Conservation (phyloP, 768 basidiomycete species). For the Tubosaeta sp. region DNA sequence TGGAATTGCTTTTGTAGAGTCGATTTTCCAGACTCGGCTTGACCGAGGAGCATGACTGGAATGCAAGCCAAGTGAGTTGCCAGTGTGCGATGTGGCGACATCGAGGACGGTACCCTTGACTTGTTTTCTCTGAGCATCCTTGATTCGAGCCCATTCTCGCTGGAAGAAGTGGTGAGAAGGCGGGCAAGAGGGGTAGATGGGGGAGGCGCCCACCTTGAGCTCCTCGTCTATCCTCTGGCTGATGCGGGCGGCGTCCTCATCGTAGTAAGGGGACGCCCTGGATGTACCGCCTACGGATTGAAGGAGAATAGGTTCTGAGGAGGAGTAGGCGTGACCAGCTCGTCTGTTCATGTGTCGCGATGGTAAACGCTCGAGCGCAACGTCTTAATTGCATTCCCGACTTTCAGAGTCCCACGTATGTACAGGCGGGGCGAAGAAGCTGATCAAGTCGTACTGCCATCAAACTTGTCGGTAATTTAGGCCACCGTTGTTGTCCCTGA, state of each 20-base stretch:
- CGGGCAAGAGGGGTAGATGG: not conserved
- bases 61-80: conserved; percentile 4
- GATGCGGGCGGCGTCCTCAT: conserved; percentile 42
- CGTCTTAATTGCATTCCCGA: conserved; percentile 30
- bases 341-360: conserved; percentile 26
- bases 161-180: conserved; percentile 22
- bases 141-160: conserved; percentile 47
- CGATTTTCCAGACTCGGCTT: conserved; percentile 80
- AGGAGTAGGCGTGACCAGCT: conserved; percentile 25
- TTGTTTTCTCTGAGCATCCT: conserved; percentile 42
- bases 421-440: conserved; percentile 34
- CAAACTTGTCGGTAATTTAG: conserved; percentile 23
- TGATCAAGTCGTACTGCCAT: conserved; percentile 29
- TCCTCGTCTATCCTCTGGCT: conserved; percentile 57
- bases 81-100: not conserved
- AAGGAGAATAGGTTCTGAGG: conserved; percentile 29
- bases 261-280: conserved; percentile 33
- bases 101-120: conserved; percentile 45
- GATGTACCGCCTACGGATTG: conserved; percentile 29
- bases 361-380: conserved; percentile 17
- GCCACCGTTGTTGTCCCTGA: conserved; percentile 17
- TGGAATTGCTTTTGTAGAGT: conserved; percentile 85
- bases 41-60: conserved; percentile 70
- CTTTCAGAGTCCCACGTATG: conserved; percentile 33
- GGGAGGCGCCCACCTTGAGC: conserved; percentile 38